Conservation (phyloP, 2,329 filamentous ascomycete species). For the Madurella fahalii region DNA sequence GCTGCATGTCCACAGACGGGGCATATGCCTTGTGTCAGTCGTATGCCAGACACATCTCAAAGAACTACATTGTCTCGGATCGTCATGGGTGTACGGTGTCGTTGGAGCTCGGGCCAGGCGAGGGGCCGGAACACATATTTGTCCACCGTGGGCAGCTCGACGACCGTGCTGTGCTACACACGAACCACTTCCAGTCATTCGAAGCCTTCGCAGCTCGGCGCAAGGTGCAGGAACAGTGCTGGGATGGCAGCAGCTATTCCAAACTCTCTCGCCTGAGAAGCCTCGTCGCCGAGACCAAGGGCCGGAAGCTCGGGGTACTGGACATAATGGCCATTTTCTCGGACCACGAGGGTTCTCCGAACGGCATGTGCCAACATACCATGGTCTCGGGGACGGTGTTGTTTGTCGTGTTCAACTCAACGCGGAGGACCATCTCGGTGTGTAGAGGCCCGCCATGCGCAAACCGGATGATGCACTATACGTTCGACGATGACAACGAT, state of each 20-base stretch:
- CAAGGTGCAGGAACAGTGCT: conserved; percentile 20
- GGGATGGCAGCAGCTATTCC: conserved; percentile 25
- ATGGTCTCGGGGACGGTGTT: conserved; percentile 15
- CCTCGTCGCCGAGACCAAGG: neutral
- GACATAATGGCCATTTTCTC: conserved; percentile 20
- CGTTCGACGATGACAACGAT: conserved; percentile 1
- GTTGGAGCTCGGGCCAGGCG: conserved; percentile 28
- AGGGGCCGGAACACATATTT: conserved; percentile 23
- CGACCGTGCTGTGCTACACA: conserved; percentile 26
- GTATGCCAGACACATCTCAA: conserved; percentile 27
- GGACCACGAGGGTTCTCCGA: conserved; percentile 20
- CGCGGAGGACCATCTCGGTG: conserved; percentile 11
- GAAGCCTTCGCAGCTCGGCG: conserved; percentile 18
- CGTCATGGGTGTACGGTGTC: conserved; percentile 22
- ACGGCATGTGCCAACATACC: conserved; percentile 21
- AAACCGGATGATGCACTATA: conserved; percentile 7
- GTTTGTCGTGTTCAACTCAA: conserved; percentile 24
- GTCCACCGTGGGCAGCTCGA: conserved; percentile 17
- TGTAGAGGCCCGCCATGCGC: conserved; percentile 25
- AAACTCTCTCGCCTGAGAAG: conserved; percentile 17
- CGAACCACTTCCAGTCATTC: conserved; percentile 27
- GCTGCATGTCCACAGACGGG: conserved; percentile 20
- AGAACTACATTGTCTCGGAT: conserved; percentile 25
- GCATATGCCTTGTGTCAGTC: conserved; percentile 13
- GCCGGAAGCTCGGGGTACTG: neutral